Base-by-base conservation (phyloP, 2,329 filamentous ascomycete species). In the Triangularia verruculosa region DNA sequence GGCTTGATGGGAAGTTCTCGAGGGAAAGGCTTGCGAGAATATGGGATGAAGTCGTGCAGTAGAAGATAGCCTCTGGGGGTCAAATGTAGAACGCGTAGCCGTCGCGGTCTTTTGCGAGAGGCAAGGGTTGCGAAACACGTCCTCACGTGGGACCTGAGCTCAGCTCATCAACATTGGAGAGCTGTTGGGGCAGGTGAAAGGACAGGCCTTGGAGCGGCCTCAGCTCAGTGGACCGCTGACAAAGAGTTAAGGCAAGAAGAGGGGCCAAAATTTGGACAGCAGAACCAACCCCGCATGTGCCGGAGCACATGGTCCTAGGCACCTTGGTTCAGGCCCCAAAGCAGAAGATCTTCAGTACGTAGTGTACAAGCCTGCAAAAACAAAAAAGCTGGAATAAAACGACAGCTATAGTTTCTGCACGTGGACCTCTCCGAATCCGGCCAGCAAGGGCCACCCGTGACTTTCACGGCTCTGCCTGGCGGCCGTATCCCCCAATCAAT, bases 401-500 rank as follows among this genome's bases (percentile, higher is more conserved):
- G 8, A 5, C 51, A 17, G 12, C 2, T 27, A 28, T 8, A 54
- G 22, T 8, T 54, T 28, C 25, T 17, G 51, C 51, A 54, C 51
- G 24, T 54, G 51, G 51, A 54, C 51, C 15, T 54, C 51, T 51
- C 57, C 24, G 39, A 59, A 43, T 20, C 17, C 39, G 56, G 56
- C 22, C 34, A 59, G 34, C 56, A n/a, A 47, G 34, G 56, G 15
- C 17, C 17, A 52, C 7, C 34, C 57, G 25, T 28, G 57, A 32
- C 30, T n/a, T 13, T 11, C 30, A 28, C 4, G 12, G 30, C 34
- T 15, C 20, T 25, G 20, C 28, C 34, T 43, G 20, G 57, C 57
- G 57, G 57, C 57, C 57, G 57, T 59, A 59, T 59, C 57, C n/a
- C 9, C 34, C 34, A 52, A 28, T 59, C 34, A 59, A 59, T 59